Evolutionary conservation across 2,329 filamentous ascomycete species (phyloP).

Genomic region (Xylaria sp.): DNA sequence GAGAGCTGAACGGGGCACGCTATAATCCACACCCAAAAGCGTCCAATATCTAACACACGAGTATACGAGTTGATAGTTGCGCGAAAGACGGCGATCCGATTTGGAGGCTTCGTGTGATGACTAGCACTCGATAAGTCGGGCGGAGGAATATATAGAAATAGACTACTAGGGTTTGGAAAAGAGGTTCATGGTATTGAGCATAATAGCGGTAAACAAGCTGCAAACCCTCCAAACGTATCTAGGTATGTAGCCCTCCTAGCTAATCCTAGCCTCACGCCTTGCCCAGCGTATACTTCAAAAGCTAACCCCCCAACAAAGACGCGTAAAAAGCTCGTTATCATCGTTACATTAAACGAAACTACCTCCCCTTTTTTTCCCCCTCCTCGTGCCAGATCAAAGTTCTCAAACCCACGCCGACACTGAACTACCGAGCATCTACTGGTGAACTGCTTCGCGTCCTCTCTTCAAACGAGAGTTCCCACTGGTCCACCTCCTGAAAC

Average conservation of each 20-base stretch:
- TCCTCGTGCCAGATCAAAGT: slow-evolving; percentile 9
- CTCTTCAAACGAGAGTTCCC: slow-evolving; percentile 75
- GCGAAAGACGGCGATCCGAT: neutral
- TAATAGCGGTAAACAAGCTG: slow-evolving; percentile 26
- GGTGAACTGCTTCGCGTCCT: slow-evolving; percentile 67
- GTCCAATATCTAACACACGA: neutral
- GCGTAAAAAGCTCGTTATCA: slow-evolving; percentile 32
- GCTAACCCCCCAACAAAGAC: slow-evolving; percentile 35
- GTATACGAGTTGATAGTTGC: slow-evolving; percentile 2
- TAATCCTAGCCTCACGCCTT: slow-evolving; percentile 12
- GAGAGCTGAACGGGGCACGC: neutral
- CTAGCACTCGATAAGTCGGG: neutral
- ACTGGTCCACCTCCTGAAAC: slow-evolving; percentile 76
- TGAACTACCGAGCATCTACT: slow-evolving; percentile 58
- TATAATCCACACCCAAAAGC: neutral
- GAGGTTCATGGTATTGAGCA: slow-evolving; percentile 23
- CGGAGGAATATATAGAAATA: neutral
- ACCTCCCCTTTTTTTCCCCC: slow-evolving; percentile 3
- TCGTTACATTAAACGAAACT: slow-evolving; percentile 25
- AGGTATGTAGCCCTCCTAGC: slow-evolving; percentile 31
- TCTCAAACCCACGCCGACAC: neutral
- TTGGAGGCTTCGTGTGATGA: neutral
- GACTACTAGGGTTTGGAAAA: neutral
- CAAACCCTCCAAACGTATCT: slow-evolving; percentile 19
- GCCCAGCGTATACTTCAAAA: slow-evolving; percentile 26